A percentile compares a stretch with the other conserved stretches of the same genome.
Conservation (phyloP, 2,329 filamentous ascomycete genomes). For the Cercospora citrullina region DNA sequence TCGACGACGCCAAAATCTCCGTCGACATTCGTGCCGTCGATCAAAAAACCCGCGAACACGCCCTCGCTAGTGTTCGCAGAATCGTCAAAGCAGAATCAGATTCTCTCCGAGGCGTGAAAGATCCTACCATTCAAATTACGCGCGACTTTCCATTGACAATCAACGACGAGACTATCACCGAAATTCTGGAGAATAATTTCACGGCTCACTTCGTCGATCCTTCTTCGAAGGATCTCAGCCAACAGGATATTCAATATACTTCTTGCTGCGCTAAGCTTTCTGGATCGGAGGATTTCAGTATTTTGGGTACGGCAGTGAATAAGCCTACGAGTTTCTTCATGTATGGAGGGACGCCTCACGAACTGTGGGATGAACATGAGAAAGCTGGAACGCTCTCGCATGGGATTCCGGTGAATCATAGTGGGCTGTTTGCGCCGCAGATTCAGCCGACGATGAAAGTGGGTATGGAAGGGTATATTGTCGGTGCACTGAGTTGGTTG, state of each 20-base stretch:
- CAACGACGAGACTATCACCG: constrained; percentile 52
- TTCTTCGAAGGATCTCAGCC: constrained; percentile 26
- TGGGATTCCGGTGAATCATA: constrained; percentile 61
- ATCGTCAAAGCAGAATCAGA: constrained; percentile 58
- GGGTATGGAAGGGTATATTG: constrained; percentile 47
- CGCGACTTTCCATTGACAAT: constrained; percentile 52
- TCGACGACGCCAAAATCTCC: constrained; percentile 55
- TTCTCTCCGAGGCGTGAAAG: constrained; percentile 48
- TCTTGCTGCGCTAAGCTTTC: constrained; percentile 45
- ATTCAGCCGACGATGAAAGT: constrained; percentile 59
- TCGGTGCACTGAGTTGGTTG: constrained; percentile 40
- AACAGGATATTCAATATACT: constrained; percentile 35
- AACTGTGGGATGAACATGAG: constrained; percentile 53
- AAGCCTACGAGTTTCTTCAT: constrained; percentile 58
- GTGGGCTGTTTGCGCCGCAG: constrained; percentile 58
- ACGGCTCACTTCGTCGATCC: constrained; percentile 45
- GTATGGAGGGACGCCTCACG: constrained; percentile 55
- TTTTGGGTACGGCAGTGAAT: constrained; percentile 53
- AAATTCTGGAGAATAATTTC: constrained; percentile 48
- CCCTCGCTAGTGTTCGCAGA: constrained; percentile 51
- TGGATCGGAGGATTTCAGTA: constrained; percentile 61
- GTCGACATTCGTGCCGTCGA: constrained; percentile 56
- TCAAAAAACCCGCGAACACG: constrained; percentile 48
- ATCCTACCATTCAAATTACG: constrained; percentile 48
- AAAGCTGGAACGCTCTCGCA: constrained; percentile 47